These are phyloP conservation scores for Fusarium albidum DNA, from an alignment of 2,329 filamentous ascomycete species.

Conservation along the genomic window DNA sequence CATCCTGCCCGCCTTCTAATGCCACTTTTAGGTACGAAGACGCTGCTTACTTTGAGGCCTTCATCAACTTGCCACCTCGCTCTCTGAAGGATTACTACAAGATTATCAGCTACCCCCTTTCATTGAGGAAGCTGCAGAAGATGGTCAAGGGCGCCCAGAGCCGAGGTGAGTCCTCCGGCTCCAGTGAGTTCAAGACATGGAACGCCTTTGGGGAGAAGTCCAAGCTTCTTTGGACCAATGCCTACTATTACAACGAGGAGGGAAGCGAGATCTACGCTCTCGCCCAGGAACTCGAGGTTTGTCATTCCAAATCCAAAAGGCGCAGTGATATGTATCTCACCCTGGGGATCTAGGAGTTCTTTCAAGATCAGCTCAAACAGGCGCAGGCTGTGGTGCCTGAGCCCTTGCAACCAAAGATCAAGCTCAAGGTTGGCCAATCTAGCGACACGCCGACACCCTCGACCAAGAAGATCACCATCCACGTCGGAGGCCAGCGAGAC, in stretches of 20 bases:
- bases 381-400: conserved; percentile 78
- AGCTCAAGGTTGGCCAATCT: conserved; percentile 72
- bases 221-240: conserved; percentile 86
- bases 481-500: conserved; percentile 68
- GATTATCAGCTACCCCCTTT: conserved; percentile 82
- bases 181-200: conserved; percentile 82
- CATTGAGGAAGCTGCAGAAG: conserved; percentile 80
- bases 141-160: conserved; percentile 77
- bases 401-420: conserved; percentile 79
- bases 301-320: not conserved
- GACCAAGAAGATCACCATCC: conserved; percentile 75
- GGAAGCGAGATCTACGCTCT: conserved; percentile 83
- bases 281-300: conserved; percentile 81
- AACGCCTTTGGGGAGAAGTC: conserved; percentile 80
- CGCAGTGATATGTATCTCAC: conserved; percentile 17
- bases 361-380: conserved; percentile 72
- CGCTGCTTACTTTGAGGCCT: conserved; percentile 74
- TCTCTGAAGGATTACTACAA: conserved; percentile 86
- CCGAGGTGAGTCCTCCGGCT: conserved; percentile 68
- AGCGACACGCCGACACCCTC: conserved; percentile 52
- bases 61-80: conserved; percentile 79
- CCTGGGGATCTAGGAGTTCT: conserved; percentile 68
- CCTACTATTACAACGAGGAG: conserved; percentile 90
- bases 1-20: conserved; percentile 24
- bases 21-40: conserved; percentile 68